A percentile compares a stretch with the other conserved stretches of the same genome.
Conservation (phyloP, 208 protist species). For the Crithidia bombi region DNA sequence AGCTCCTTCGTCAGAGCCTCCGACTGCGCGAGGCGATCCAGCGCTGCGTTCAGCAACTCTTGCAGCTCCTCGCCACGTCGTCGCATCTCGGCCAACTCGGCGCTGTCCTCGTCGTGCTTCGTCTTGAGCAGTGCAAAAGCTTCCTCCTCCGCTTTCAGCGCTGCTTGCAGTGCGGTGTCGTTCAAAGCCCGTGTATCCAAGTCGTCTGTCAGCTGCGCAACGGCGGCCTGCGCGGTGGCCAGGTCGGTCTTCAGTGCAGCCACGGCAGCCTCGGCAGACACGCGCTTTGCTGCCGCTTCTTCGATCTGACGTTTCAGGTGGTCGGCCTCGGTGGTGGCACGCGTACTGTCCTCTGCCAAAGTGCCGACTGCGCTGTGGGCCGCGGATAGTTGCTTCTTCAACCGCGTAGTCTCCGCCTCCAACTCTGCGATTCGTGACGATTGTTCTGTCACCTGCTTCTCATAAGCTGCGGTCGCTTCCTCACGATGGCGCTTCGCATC, state of each 20-base stretch:
- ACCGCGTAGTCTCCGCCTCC: background rate
- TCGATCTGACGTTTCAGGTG: background rate
- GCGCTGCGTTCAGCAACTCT: background rate
- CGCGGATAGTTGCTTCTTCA: background rate
- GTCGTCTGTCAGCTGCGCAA: constrained; percentile 27
- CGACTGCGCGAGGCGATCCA: constrained; percentile 6
- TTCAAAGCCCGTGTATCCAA: background rate
- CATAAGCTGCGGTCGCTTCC: constrained; percentile 15
- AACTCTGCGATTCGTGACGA: background rate
- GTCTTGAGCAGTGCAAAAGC: background rate
- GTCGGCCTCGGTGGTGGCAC: background rate
- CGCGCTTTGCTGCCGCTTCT: background rate
- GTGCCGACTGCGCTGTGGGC: background rate
- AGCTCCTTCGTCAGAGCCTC: constrained; percentile 15
- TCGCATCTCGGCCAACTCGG: constrained; percentile 15
- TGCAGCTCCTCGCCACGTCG: constrained; percentile 26
- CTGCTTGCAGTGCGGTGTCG: background rate
- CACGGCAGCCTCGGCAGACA: constrained; percentile 4
- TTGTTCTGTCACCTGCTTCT: background rate
- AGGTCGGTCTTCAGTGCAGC: constrained; percentile 21
- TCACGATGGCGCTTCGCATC: background rate
- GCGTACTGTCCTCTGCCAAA: constrained; percentile 12
- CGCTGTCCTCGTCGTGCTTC: background rate
- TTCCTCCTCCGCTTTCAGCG: background rate
- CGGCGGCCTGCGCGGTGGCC: constrained; percentile 19